phyloP scores from a whole-genome alignment of 768 basidiomycete species.

The Phaeotremella fagi region DNA sequence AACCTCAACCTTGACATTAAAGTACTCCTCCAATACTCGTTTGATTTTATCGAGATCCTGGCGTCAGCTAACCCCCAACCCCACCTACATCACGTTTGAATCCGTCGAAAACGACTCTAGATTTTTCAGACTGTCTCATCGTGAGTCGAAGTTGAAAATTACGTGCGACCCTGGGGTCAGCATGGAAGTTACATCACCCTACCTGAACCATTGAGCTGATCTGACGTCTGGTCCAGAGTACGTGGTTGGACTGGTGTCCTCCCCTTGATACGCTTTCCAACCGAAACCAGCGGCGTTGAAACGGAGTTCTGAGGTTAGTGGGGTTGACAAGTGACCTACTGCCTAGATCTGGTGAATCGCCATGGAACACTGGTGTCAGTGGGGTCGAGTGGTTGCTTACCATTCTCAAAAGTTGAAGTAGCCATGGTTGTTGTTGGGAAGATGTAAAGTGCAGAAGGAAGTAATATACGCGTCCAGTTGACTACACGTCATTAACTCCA shows the following conservation, averaged over 20 bases:
- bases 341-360: slow-evolving; percentile 65
- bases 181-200: slow-evolving; percentile 2
- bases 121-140: slow-evolving; percentile 60
- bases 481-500: not conserved
- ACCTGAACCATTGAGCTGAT: slow-evolving; percentile 39
- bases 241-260: slow-evolving; percentile 56
- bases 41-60: slow-evolving; percentile 89
- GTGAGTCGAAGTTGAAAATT: slow-evolving; percentile 84
- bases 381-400: slow-evolving; percentile 3
- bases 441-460: too few species aligned
- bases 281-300: slow-evolving; percentile 86
- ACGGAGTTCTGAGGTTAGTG: slow-evolving; percentile 54
- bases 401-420: slow-evolving; percentile 78
- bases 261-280: slow-evolving; percentile 67
- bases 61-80: not conserved
- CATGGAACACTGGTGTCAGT: slow-evolving; percentile 59
- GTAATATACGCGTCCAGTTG: too few species aligned
- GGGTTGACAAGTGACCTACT: slow-evolving; percentile 54
- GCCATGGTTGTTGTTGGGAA: slow-evolving; percentile 46
- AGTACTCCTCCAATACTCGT: slow-evolving; percentile 76
- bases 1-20: slow-evolving; percentile 74
- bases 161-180: slow-evolving; percentile 62
- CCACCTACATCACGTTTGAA: slow-evolving; percentile 76
- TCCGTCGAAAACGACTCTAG: slow-evolving; percentile 81
- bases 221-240: slow-evolving; percentile 29